phyloP scores from a whole-genome alignment of 345 rosid genomes.

The Acer campestre region DNA sequence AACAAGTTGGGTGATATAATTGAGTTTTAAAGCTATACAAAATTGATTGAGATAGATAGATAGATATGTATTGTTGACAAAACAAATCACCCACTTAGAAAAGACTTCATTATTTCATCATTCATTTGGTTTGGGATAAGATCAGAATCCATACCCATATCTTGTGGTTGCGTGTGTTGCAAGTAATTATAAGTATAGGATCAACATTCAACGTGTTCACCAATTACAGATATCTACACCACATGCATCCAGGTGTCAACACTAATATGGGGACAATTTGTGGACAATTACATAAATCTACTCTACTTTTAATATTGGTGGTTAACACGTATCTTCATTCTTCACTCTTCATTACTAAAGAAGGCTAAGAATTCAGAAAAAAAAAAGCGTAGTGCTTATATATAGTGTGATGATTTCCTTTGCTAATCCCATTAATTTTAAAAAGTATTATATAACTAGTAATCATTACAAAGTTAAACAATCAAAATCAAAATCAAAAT shows the following conservation, averaged over 20 bases:
- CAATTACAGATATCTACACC: background rate
- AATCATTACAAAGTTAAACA: slow-evolving; percentile 13
- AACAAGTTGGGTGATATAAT: slow-evolving; percentile 9
- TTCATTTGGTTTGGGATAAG: background rate
- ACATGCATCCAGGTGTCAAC: background rate
- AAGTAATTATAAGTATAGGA: background rate
- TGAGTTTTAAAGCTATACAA: background rate
- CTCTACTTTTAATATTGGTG: background rate
- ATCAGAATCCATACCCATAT: background rate
- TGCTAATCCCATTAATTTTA: too few species aligned
- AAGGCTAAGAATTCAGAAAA: background rate
- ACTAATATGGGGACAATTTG: too few species aligned
- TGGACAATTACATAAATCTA: background rate
- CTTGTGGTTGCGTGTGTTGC: background rate
- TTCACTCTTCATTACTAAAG: too few species aligned
- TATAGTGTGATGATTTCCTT: too few species aligned
- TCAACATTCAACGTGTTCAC: too few species aligned
- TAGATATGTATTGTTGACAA: slow-evolving; percentile 13
- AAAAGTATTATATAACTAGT: background rate
- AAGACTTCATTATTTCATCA: slow-evolving; percentile 1
- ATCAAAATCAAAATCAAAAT: background rate
- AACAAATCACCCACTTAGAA: slow-evolving; percentile 19
- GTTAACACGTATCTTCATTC: background rate
- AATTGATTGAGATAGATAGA: too few species aligned
- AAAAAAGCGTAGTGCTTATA: slow-evolving; percentile 16